Conservation (phyloP, 2,329 filamentous ascomycete genomes). For the Arthrinium phaeospermum region DNA sequence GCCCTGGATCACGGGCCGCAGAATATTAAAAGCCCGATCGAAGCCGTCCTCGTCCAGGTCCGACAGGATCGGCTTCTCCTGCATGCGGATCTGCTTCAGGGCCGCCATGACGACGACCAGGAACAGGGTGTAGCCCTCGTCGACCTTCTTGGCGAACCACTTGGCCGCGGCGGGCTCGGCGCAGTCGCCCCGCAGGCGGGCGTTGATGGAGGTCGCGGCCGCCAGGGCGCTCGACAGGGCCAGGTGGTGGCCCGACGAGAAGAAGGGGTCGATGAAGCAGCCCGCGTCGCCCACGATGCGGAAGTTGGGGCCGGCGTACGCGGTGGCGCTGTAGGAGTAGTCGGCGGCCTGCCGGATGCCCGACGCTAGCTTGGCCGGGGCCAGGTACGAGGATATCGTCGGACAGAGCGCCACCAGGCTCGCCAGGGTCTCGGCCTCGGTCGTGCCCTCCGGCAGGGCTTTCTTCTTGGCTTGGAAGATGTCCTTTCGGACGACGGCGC, state of each 20-base stretch:
- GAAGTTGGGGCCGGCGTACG: conserved; percentile 45
- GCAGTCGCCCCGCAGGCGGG: conserved; percentile 44
- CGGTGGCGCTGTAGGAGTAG: conserved; percentile 52
- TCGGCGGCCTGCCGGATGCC: conserved; percentile 44
- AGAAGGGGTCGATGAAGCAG: conserved; percentile 55
- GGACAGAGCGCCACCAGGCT: conserved; percentile 43
- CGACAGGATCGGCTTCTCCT: conserved; percentile 46
- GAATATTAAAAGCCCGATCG: conserved; percentile 45
- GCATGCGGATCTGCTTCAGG: conserved; percentile 46
- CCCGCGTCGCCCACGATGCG: conserved; percentile 54
- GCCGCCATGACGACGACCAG: conserved; percentile 45
- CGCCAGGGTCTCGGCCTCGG: conserved; percentile 41
- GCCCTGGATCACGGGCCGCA: neutral
- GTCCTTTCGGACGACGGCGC: conserved; percentile 49
- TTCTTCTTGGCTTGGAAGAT: conserved; percentile 43
- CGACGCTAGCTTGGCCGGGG: neutral
- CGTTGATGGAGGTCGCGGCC: conserved; percentile 51
- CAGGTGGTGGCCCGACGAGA: conserved; percentile 54
- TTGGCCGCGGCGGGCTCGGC: conserved; percentile 42
- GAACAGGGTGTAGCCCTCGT: conserved; percentile 54
- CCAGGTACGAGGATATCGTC: conserved; percentile 32
- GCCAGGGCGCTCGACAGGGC: conserved; percentile 50
- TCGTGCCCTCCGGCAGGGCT: conserved; percentile 24
- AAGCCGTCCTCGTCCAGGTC: conserved; percentile 50
- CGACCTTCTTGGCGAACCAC: conserved; percentile 51